Evolutionary conservation across 306 rosid genomes (phyloP), one percentile per base, ranked within the genome.

Genomic region (Cyamopsis tetragonoloba): DNA sequence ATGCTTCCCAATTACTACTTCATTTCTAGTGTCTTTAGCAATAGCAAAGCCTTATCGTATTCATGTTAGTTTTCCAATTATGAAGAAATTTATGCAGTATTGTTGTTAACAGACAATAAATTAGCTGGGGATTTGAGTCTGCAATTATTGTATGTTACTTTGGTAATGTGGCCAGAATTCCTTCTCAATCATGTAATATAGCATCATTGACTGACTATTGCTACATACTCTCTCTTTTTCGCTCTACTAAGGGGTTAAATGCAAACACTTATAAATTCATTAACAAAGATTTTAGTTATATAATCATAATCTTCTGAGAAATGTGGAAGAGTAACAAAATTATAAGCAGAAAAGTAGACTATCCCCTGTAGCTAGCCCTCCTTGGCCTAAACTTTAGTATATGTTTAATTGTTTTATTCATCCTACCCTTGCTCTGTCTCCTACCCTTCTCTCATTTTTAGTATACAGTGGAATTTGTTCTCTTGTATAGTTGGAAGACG

Each of bases 301-400:
- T 47, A 15, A 72, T 37, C 44, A 48, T 42, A 58, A 70, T 58
- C 75, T 31, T 59, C 5, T 6, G 13, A 57, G 37, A 55, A 69
- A 55, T 28, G 30, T 15, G 20, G 10, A 5, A 13, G 57, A 43
- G 32, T 56, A 56, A 18, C 56, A 70, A 69, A 27, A 39, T 19
- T 55, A 10, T 27, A 34, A 39, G 14, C 42, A 15, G 24, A 39
- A 39, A 18, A 15, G 12, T 51, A 32, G 30, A 20, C 14, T 9
- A 34, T 19, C 2, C 43, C 17, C 2, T 17, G 18, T 44, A 30
- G 12, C 10, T 10, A 47, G 15, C 38, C 26, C 7, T n/a, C 32
- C 13, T 32, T 15, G 11, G 1, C 7, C 17, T 44, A 6, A 9
- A n/a, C n/a, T n/a, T n/a, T n/a, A 46, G 7, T 64, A 64, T 1